Percentiles rank a stretch among this genome's conserved stretches.
phyloP scores from a whole-genome alignment of 768 basidiomycete species.

The Kwoniella newhampshirensis region DNA sequence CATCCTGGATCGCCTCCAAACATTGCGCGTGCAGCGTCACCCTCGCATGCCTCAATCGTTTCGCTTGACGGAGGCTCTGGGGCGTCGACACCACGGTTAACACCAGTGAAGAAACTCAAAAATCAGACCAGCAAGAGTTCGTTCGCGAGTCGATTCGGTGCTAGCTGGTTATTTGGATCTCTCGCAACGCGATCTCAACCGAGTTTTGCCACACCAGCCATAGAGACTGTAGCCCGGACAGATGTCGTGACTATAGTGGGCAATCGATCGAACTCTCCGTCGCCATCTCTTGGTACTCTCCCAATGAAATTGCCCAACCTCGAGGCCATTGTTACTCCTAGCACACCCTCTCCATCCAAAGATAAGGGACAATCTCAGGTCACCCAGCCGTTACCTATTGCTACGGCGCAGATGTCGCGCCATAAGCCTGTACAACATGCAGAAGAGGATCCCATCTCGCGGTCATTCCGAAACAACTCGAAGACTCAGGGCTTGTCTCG shows the following conservation, averaged over 20 bases:
- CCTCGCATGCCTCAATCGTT: constrained; percentile 25
- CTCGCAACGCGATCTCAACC: constrained; percentile 38
- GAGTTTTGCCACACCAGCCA: constrained; percentile 40
- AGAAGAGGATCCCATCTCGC: constrained; percentile 18
- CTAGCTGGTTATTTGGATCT: constrained; percentile 43
- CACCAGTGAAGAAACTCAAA: constrained; percentile 36
- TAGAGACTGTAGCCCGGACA: constrained; percentile 34
- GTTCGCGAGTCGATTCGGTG: constrained; percentile 36
- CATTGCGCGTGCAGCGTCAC: constrained; percentile 8
- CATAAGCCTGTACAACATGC: constrained; percentile 5
- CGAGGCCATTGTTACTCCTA: constrained; percentile 18
- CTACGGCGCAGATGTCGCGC: constrained; percentile 3
- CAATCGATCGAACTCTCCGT: constrained; percentile 10
- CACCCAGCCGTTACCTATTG: constrained; percentile 23
- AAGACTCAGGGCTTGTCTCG: neutral
- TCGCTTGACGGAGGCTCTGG: constrained; percentile 27
- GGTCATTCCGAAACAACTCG: constrained; percentile 54
- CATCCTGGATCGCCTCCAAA: too few species aligned
- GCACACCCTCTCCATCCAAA: constrained; percentile 24
- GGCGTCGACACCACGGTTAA: constrained; percentile 37
- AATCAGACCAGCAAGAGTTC: constrained; percentile 35
- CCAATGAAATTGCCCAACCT: constrained; percentile 13
- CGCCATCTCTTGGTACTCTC: neutral
- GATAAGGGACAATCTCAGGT: constrained; percentile 7
- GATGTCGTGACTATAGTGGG: constrained; percentile 33